Base-by-base conservation (phyloP, 164 flowering plant species). In the Pachysandra terminalis region DNA sequence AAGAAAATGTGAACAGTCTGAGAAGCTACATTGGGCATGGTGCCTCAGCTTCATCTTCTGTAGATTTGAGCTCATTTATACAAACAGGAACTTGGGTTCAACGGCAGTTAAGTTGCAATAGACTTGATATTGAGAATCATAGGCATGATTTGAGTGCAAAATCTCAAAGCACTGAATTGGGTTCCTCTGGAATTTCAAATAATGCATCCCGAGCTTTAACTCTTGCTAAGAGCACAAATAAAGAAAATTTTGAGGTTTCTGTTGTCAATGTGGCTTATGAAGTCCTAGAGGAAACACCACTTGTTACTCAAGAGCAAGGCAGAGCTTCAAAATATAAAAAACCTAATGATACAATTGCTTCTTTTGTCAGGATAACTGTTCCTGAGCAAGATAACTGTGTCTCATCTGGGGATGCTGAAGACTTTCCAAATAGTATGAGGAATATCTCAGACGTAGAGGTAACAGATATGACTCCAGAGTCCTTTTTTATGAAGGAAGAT, bases 21-120 rank as follows among this genome's bases (percentile, higher is more conserved):
- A 85, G 93, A 81, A 90, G 87, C 80, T 87, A 95, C 24, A 54
- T 67, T 69, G 89, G 91, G 45, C 79, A 82, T 72, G 87, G 88
- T 75, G 69, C 72, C 40, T 91, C 97, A 35, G 74, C 89, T 17
- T 87, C 97, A 64, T 90, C 97, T 52, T 93, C 97, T 19, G 67
- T 82, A 69, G 98, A 94, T 81, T 78, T 80, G 64, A 79, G 88
- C 74, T 85, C 89, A 37, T 61, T 75, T 48, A 86, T 80, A 69
- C 91, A 83, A 65, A 73, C 65, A 59, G 94, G 86, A 37, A 59
- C 73, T 41, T 84, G 84, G 66, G 66, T 84, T 54, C 92, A 86
- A 62, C 79, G 89, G 58, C 96, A 91, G 72, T 74, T 71, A 32
- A 89, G 94, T 74, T 75, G 84, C 70, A 79, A 51, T 69, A 88